Percentiles rank a stretch among this genome's conserved stretches.
phyloP scores from a whole-genome alignment of 306 rosid species.

The Luffa acutangula region DNA sequence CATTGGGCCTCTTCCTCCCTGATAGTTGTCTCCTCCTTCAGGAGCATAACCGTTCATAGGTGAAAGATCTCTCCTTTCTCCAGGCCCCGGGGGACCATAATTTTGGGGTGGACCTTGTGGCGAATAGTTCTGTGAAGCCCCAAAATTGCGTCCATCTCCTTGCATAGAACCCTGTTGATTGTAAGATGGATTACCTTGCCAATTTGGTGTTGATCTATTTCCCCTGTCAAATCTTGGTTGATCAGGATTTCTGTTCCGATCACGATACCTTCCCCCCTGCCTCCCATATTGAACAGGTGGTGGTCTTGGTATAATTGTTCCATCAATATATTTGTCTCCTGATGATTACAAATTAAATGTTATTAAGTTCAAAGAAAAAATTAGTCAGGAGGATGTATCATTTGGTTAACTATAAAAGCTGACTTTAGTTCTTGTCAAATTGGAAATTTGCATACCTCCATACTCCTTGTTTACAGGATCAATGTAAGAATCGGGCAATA shows the following conservation, averaged over 20 bases:
- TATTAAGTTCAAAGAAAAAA: not conserved
- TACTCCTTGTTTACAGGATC: conserved; percentile 75
- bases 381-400: not conserved
- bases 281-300: conserved; percentile 72
- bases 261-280: conserved; percentile 32
- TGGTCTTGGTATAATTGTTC: conserved; percentile 74
- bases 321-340: conserved; percentile 85
- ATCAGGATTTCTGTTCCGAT: conserved; percentile 29
- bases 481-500: conserved; percentile 76
- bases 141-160: conserved; percentile 43
- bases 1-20: conserved; percentile 17
- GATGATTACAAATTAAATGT: conserved; percentile 11
- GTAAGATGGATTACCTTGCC: conserved; percentile 33
- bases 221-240: conserved; percentile 27
- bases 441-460: conserved; percentile 39
- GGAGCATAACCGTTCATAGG: conserved; percentile 20
- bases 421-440: not conserved
- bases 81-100: conserved; percentile 37
- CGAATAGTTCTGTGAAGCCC: conserved; percentile 32
- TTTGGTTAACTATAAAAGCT: not conserved
- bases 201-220: conserved; percentile 23
- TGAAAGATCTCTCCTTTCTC: conserved; percentile 31
- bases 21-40: conserved; percentile 30
- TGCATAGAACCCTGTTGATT: conserved; percentile 28
- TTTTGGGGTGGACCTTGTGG: conserved; percentile 24